Evolutionary conservation across 495 filamentous ascomycete genomes (phyloP).

Genomic region (Niebla homalea): DNA sequence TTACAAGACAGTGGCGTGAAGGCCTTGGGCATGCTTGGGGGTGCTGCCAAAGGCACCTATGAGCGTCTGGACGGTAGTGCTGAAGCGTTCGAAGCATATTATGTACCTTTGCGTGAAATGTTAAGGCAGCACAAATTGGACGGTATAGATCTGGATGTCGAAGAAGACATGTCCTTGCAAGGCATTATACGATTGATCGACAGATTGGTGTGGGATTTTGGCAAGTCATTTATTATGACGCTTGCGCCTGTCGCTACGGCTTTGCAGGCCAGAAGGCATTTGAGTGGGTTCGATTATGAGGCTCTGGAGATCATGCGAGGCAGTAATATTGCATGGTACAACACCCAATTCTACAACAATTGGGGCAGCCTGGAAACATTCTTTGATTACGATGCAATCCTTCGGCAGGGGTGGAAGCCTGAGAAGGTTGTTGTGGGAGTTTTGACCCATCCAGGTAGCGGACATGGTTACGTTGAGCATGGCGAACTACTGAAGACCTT

Average conservation of each 20-base stretch:
- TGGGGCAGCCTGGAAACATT: conserved; percentile 54
- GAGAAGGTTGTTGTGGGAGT: conserved; percentile 58
- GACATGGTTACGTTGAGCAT: conserved; percentile 42
- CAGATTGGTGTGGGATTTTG: conserved; percentile 58
- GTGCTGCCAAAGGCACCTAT: conserved; percentile 61
- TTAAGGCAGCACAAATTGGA: conserved; percentile 46
- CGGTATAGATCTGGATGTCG: conserved; percentile 74
- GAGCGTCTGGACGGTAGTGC: conserved; percentile 45
- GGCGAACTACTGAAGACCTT: conserved; percentile 34
- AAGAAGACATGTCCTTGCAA: conserved; percentile 56
- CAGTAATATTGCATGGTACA: conserved; percentile 62
- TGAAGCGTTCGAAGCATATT: conserved; percentile 50
- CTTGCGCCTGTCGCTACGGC: conserved; percentile 68
- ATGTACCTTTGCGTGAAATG: conserved; percentile 46
- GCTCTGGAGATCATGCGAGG: conserved; percentile 52
- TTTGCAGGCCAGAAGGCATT: conserved; percentile 42
- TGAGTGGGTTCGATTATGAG: conserved; percentile 66
- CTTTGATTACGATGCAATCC: conserved; percentile 47
- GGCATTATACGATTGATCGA: conserved; percentile 63
- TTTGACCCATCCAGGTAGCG: conserved; percentile 57
- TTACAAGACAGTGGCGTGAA: conserved; percentile 53
- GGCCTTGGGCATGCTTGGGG: conserved; percentile 72
- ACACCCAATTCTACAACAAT: conserved; percentile 74
- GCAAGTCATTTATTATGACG: conserved; percentile 57
- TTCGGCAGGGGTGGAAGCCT: conserved; percentile 50